Base-by-base conservation (phyloP, 805 yeast species). In the Candida parachauliodes region DNA sequence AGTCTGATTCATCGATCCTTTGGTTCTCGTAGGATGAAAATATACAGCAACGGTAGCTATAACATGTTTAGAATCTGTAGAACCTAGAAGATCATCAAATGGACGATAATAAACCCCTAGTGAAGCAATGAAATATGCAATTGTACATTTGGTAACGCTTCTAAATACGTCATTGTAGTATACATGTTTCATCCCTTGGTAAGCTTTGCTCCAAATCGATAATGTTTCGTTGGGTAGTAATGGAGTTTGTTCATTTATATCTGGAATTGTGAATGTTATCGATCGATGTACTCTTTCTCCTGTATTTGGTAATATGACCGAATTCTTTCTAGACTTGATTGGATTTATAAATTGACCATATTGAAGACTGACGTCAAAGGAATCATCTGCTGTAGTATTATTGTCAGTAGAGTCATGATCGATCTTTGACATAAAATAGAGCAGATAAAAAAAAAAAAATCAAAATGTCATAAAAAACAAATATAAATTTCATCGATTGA, bases 31-130 rank as follows among this genome's bases (percentile, higher is more conserved):
- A 0, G 95, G 88, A 52, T 86, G 93, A 65, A 87, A 86, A 57
- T 87, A 87, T 2, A 86, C 93, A 1, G 86, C 83, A 8, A 82
- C 82, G 0, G 95, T 87, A 26, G 94, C 88, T 2, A 83, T 79
- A 45, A 84, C 73, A 62, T 86, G 95, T 54, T 86, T 86, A 8
- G 83, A 77, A 57, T 83, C 89, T 18, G 84, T 70, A 24, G 60
- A 54, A 0, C 94, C 94, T 29, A 84, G 53, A 2, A 77, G 42
- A 12, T 57, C 48, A 8, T 79, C 69, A 32, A 80, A 60, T 1
- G 73, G 61, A 1, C 69, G 51, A 47, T 70, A 70, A 55, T 81
- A 84, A 12, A 86, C 93, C 1, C 81, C 85, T 40, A 83, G 51
- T 0, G 94, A 81, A 1, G 88, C 91, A 1, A 85, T 41, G 8